Evolutionary conservation across 176 grass and related monocot species (phyloP).

Genomic region (Ensete ventricosum): DNA sequence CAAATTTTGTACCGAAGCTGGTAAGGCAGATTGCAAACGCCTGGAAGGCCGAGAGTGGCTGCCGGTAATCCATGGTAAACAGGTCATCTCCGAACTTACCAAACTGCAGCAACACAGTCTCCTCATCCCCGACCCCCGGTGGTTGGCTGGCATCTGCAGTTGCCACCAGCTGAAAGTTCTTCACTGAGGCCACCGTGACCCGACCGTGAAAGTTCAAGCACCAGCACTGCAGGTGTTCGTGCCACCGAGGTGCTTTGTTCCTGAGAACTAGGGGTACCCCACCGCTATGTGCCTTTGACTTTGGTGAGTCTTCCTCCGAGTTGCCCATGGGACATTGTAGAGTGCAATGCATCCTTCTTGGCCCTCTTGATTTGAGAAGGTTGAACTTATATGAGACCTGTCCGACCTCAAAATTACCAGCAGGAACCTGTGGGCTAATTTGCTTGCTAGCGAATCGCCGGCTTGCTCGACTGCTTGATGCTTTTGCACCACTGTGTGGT

Average conservation of each 20-base stretch:
- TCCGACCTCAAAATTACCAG: constrained; percentile 56
- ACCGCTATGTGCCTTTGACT: neutral
- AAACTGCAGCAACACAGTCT: constrained; percentile 20
- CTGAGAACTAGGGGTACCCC: neutral
- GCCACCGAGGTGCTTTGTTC: constrained; percentile 22
- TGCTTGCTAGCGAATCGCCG: constrained; percentile 77
- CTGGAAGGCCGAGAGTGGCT: constrained; percentile 22
- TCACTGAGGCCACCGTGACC: constrained; percentile 22
- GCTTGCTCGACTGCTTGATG: constrained; percentile 45
- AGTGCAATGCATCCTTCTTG: constrained; percentile 86
- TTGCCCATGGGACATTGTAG: constrained; percentile 38
- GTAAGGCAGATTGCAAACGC: constrained; percentile 22
- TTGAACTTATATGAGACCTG: constrained; percentile 77
- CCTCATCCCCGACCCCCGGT: constrained; percentile 2
- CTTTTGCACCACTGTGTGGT: constrained; percentile 53
- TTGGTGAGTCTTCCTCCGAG: neutral
- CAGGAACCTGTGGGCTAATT: constrained; percentile 70
- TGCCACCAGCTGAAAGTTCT: constrained; percentile 18
- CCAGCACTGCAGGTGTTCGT: constrained; percentile 19
- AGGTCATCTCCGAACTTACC: neutral
- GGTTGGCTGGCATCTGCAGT: constrained; percentile 1
- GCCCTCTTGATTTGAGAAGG: constrained; percentile 87
- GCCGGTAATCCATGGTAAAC: constrained; percentile 17
- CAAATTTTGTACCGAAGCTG: constrained; percentile 25
- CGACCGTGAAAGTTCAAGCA: constrained; percentile 21